Evolutionary conservation across 2,329 filamentous ascomycete genomes (phyloP), one percentile per base, ranked within the genome.

Genomic region (Canariomyces notabilis): DNA sequence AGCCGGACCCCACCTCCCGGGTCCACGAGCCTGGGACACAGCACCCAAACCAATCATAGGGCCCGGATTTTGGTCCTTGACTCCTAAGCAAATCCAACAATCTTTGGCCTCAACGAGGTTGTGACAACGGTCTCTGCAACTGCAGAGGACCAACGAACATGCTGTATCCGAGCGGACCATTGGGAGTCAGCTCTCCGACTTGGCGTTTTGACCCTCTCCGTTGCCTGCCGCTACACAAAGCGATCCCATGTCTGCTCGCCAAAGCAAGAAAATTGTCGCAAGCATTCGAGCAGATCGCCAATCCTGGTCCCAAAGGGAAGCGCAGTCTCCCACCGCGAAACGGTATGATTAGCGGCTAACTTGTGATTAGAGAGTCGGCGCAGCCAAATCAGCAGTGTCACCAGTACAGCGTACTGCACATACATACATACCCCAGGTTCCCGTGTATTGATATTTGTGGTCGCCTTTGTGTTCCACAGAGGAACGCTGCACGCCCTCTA

Each of bases 171-270:
- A 49, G 47, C 37, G 19, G 36, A 39, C 15, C 41, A 46, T 48
- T n/a, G 50, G 42, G 16, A 34, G 18, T 12, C 38, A 31, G 21
- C 31, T 21, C 43, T 50, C 50, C 50, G 45, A 21, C 50, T 53
- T 53, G 50, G 47, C 47, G 22, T 23, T 50, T 47, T 35, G 31
- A 48, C 47, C 16, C 20, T 46, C 23, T 40, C 42, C 26, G 29
- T 42, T 6, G 26, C 26, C 7, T 42, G 39, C 23, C 38, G 29
- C 22, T 43, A 37, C 43, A 40, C 32, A 15, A 22, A 18, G 29
- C 34, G 15, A 41, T 47, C 22, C 45, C 39, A 43, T 44, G 40
- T 47, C 45, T 42, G 39, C 35, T 50, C 45, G 36, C 37, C 39
- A 44, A 20, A 38, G 37, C 36, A 21, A 15, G 16, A n/a, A n/a